Base-by-base conservation (phyloP, 139 green algal species). In the Closterium sp. region DNA sequence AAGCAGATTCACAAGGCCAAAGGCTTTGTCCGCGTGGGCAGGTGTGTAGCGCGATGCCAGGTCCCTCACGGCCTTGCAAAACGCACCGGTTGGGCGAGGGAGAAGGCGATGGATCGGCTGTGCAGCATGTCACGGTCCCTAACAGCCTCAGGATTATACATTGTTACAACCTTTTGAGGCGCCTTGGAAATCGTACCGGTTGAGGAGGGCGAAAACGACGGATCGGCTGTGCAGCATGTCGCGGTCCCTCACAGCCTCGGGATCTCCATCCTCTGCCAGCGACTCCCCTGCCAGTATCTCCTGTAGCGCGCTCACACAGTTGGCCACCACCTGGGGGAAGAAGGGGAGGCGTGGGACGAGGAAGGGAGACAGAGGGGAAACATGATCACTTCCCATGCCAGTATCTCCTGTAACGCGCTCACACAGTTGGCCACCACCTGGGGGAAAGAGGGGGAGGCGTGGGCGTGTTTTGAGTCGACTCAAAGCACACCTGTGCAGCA, bases 381-480 rank as follows among this genome's bases (percentile, higher is more conserved):
- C 42, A 62, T 7, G 5, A 62, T 62, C n/a, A 7, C n/a, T 34
- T 92, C 42, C 21, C 24, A 45, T 27, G 34, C 19, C 50, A 92
- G 42, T 79, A 96, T 95, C 34, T 95, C 89, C 73, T 91, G 45
- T 27, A 96, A 42, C 22, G 86, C 73, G 42, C 79, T 89, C 87
- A 99, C 95, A 45, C 38, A 9, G 9, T 11, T 45, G 4, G 38
- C 38, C 38, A 50, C 38, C n/a, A n/a, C n/a, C n/a, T n/a, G n/a
- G n/a, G n/a, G n/a, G 7, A 50, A 17, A 13, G 38, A 50, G n/a
- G n/a, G n/a, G n/a, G n/a, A n/a, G n/a, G n/a, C n/a, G n/a, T n/a
- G 95, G 91, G 99, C 99, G 28, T 99, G 95, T n/a, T 99, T 94
- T 2, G 92, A 94, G 92, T 98, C 98, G 86, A 99, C 91, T 0